Base-by-base conservation (phyloP, 78 protist genomes). In the Mastigamoeba balamuthi region DNA sequence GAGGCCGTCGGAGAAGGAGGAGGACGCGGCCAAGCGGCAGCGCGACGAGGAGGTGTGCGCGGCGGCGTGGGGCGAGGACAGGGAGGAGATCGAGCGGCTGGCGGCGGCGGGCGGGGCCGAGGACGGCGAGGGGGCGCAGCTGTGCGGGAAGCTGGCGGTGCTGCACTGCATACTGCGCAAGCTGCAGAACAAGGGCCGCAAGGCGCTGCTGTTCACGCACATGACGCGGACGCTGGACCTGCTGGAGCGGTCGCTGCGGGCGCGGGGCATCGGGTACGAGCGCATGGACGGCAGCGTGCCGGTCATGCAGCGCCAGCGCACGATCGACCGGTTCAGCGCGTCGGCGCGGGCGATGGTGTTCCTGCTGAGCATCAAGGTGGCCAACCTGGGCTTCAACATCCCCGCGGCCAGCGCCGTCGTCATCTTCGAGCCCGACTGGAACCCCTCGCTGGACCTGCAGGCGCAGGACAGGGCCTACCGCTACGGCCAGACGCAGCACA, bases 401-500 rank as follows among this genome's bases (percentile, higher is more conserved):
- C 71, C 70, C 9, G 70, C 65, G 10, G 83, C 88, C 3, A 35
- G 72, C 63, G 43, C 69, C 37, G 83, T 82, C 23, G 25, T 82
- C 38, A 30, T 84, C n/a, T 30, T 23, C 29, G 86, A 81, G 58
- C 85, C 87, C 6, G 85, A 75, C 52, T 83, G 88, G 70, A 84
- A 84, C 69, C 87, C 85, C 3, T 74, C 81, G 1, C 63, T 38
- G 37, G 88, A 84, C 52, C 0, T 35, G 40, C 88, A 84, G 53
- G 88, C 88, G 68, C 73, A 66, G 10, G 88, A 84, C 58, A 69
- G 88, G 1, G 88, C 88, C 4, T 82, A 44, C 41, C 72, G 88
- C 17, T 3, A 80, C 10, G 88, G 88, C 37, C 88, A 84, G 63
- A 42, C 0, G 63, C 53, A 53, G 30, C 10, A 30, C 17, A 76